Conservation (phyloP, 2,329 filamentous ascomycete genomes). For the Ophiostoma perfectum region DNA sequence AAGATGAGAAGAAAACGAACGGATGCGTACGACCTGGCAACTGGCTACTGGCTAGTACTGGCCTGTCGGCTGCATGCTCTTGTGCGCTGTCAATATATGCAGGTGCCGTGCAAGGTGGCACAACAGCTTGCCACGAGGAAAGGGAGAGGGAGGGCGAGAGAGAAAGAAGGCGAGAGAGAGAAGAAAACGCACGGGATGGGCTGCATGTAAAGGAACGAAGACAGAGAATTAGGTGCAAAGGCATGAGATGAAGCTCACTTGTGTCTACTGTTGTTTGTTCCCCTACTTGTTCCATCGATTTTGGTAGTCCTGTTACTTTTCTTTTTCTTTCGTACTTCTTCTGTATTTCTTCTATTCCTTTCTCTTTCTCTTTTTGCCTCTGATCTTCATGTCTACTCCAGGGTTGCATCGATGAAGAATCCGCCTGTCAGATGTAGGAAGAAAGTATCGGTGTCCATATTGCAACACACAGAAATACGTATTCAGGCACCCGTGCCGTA, state of each 20-base stretch:
- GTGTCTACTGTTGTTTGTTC: too few relatives aligned
- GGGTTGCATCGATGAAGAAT: not conserved
- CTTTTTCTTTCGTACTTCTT: too few relatives aligned
- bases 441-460: too few relatives aligned
- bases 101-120: constrained; percentile 8
- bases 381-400: too few relatives aligned
- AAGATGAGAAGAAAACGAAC: not conserved
- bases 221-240: too few relatives aligned
- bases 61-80: not conserved
- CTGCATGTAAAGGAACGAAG: too few relatives aligned
- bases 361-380: too few relatives aligned
- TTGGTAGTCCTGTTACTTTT: too few relatives aligned
- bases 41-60: not conserved
- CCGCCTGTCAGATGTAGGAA: not conserved
- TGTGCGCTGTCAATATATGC: constrained; percentile 10
- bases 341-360: too few relatives aligned
- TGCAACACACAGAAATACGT: not conserved
- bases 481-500: not conserved
- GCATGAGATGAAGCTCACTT: too few relatives aligned
- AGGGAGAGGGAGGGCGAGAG: not conserved
- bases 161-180: not conserved
- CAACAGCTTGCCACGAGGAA: constrained; percentile 2
- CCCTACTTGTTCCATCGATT: too few relatives aligned
- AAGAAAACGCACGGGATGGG: too few relatives aligned
- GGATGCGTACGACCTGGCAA: not conserved